phyloP scores from a whole-genome alignment of 1,139 yeast species.

The Pichia sp. region DNA sequence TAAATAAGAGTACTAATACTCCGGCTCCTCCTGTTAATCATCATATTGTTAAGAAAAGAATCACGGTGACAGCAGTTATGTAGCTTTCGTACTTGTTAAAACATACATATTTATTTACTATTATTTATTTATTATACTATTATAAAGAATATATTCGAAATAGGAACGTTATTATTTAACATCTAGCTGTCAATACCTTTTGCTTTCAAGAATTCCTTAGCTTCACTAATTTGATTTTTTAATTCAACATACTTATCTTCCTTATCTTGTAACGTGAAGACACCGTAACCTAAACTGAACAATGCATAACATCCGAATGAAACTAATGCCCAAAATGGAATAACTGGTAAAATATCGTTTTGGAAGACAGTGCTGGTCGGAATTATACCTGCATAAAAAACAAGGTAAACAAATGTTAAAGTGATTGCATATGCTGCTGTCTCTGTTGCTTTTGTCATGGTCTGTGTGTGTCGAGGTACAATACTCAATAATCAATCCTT shows the following conservation, averaged over 20 bases:
- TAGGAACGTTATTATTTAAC: too few relatives aligned
- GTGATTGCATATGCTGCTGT: slow-evolving; percentile 44
- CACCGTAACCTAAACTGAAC: slow-evolving; percentile 44
- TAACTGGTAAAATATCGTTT: slow-evolving; percentile 52
- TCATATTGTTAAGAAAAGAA: not conserved
- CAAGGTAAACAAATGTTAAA: slow-evolving; percentile 47
- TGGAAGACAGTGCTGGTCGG: slow-evolving; percentile 49
- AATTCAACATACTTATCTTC: slow-evolving; percentile 63
- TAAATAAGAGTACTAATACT: not conserved
- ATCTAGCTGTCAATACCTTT: slow-evolving; percentile 44
- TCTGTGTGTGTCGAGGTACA: too few relatives aligned
- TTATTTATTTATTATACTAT: too few relatives aligned
- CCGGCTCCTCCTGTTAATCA: too few relatives aligned
- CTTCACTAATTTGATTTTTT: slow-evolving; percentile 57
- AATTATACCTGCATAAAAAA: slow-evolving; percentile 46
- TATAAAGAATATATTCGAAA: too few relatives aligned
- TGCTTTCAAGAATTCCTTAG: slow-evolving; percentile 50
- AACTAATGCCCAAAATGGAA: slow-evolving; percentile 70
- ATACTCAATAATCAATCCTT: too few relatives aligned
- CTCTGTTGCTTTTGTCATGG: slow-evolving; percentile 65
- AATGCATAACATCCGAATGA: slow-evolving; percentile 65
- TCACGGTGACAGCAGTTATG: not conserved
- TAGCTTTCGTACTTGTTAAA: not conserved
- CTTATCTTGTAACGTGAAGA: slow-evolving; percentile 66
- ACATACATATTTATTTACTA: not conserved